phyloP scores from a whole-genome alignment of 2,329 filamentous ascomycete genomes.

The Fusarium sp. region DNA sequence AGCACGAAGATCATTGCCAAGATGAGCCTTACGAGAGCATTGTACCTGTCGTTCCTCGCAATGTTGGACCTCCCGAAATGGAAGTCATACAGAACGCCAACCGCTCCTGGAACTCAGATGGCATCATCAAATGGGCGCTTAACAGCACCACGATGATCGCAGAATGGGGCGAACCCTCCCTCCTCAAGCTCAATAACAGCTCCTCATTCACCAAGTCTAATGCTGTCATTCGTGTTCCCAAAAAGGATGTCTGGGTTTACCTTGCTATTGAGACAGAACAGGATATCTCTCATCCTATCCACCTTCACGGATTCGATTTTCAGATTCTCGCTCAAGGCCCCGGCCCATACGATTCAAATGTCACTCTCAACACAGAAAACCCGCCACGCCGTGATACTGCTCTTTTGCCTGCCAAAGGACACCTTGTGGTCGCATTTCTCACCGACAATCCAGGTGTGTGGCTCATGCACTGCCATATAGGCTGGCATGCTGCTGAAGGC shows the following conservation, averaged over 20 bases:
- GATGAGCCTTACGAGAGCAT: constrained; percentile 50
- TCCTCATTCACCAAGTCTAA: constrained; percentile 38
- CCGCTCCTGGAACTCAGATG: constrained; percentile 41
- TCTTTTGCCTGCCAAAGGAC: constrained; percentile 56
- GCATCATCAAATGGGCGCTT: constrained; percentile 60
- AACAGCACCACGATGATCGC: constrained; percentile 48
- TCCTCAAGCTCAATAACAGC: constrained; percentile 38
- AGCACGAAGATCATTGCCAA: constrained; percentile 43
- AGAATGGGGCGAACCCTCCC: constrained; percentile 47
- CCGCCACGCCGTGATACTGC: constrained; percentile 64
- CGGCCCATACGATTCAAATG: constrained; percentile 37
- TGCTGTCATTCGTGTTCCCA: constrained; percentile 45
- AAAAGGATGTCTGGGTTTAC: constrained; percentile 47
- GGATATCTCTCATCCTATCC: constrained; percentile 49
- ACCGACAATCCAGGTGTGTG: constrained; percentile 61
- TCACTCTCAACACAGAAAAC: constrained; percentile 48
- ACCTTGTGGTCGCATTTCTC: constrained; percentile 61
- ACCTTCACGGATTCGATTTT: constrained; percentile 52
- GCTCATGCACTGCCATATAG: constrained; percentile 63
- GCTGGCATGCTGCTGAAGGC: constrained; percentile 40
- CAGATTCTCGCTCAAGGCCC: constrained; percentile 43
- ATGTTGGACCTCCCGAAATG: constrained; percentile 45
- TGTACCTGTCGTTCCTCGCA: constrained; percentile 49
- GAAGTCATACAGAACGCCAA: constrained; percentile 45
- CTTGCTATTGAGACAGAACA: constrained; percentile 43